Evolutionary conservation across 345 rosid species (phyloP), one percentile per base, ranked within the genome.

Genomic region (Sisymbrium irio): DNA sequence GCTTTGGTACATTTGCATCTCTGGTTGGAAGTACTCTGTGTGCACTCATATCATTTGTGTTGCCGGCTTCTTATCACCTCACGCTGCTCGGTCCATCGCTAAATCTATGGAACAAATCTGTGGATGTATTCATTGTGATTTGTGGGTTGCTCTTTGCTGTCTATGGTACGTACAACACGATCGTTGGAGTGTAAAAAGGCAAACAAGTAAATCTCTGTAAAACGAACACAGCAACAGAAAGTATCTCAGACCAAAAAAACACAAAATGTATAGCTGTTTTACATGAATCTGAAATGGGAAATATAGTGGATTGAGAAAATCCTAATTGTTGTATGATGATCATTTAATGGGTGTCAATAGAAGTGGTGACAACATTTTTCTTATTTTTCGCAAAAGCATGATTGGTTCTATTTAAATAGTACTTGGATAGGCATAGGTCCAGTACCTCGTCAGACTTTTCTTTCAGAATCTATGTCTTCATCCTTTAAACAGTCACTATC

Each of bases 1-100:
- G 96, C 3, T 95, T 95, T 30, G 96, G 90, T 11, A 67, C 75
- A 10, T 88, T 95, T 35, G 85, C 80, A 8, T 95, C 98, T 0
- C 80, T 90, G 0, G 91, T 94, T 46, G 98, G 96, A 36, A 89
- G 97, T 68, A 87, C 92, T 0, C 75, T 89, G 11, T 91, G 98
- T 30, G 96, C 95, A 13, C 77, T 88, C 9, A 75, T 91, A 74
- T 86, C 98, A 0, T 93, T 93, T 75, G 97, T 89, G 62, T 80
- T 95, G 65, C 98, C 98, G 1, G 87, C 94, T 49, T 72, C 78
- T 4, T 95, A 82, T 81, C 97, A 95, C 83, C 83, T 95, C 42
- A 82, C n/a, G 14, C 55, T 92, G 73, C 57, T 90, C 5, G 96
- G 96, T 42, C 72, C 93, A 30, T 83, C 90, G 11, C 65, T 92